These are phyloP conservation scores for Monosporozyma aquatica DNA, from an alignment of 805 yeast species.

Conservation along the genomic window DNA sequence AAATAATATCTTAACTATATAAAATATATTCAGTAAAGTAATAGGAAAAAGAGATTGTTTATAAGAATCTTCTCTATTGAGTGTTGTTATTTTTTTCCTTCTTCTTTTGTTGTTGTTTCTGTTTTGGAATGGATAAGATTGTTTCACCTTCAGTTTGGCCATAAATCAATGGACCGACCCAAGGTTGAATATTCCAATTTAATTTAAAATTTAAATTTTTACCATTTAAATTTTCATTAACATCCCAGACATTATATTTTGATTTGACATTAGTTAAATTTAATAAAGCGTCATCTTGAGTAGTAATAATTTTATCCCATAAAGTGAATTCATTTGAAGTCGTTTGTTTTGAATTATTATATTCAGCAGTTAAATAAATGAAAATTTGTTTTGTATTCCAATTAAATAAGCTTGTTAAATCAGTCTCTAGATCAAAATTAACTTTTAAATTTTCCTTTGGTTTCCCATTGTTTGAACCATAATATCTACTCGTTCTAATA, in stretches of 20 bases:
- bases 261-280: slow-evolving; percentile 45
- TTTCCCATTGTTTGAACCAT: slow-evolving; percentile 56
- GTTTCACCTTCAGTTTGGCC: slow-evolving; percentile 43
- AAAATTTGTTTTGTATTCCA: slow-evolving; percentile 98
- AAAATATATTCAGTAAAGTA: too few relatives aligned
- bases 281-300: slow-evolving; percentile 50
- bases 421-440: slow-evolving; percentile 63
- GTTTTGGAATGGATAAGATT: slow-evolving; percentile 3
- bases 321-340: slow-evolving; percentile 63
- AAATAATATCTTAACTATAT: not conserved
- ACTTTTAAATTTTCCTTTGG: slow-evolving; percentile 72
- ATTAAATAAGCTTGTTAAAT: slow-evolving; percentile 72
- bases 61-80: too few relatives aligned
- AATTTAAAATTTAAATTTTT: slow-evolving; percentile 60
- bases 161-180: slow-evolving; percentile 68
- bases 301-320: slow-evolving; percentile 79
- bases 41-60: too few relatives aligned
- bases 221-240: slow-evolving; percentile 46
- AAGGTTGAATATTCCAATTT: slow-evolving; percentile 91
- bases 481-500: slow-evolving; percentile 47
- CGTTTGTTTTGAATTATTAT: slow-evolving; percentile 37
- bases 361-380: slow-evolving; percentile 81
- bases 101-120: not conserved
- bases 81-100: too few relatives aligned
- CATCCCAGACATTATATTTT: slow-evolving; percentile 85